These are phyloP conservation scores for Rhazya stricta DNA, from an alignment of 257 asterid genomes.

Conservation along the genomic window DNA sequence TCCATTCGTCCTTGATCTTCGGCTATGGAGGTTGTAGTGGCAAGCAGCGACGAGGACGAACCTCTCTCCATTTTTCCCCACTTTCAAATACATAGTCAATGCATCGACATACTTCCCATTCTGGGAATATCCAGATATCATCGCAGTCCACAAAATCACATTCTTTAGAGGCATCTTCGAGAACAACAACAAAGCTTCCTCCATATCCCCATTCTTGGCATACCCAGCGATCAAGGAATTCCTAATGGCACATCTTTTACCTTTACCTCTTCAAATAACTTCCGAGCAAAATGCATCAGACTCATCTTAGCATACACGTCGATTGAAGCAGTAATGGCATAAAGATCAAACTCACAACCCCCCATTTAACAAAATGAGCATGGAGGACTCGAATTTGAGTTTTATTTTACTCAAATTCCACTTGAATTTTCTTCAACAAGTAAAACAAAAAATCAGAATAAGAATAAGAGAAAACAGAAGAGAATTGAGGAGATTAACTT, in stretches of 20 bases:
- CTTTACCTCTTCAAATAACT: slow-evolving; percentile 51
- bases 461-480: too few relatives aligned
- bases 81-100: slow-evolving; percentile 50
- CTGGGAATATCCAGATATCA: slow-evolving; percentile 70
- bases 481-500: too few relatives aligned
- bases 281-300: slow-evolving; percentile 40
- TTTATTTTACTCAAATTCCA: too few relatives aligned
- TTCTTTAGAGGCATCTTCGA: slow-evolving; percentile 52
- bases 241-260: slow-evolving; percentile 59
- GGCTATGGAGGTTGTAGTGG: too few relatives aligned
- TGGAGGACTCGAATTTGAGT: slow-evolving; percentile 50
- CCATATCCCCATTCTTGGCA: slow-evolving; percentile 51
- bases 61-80: slow-evolving; percentile 49
- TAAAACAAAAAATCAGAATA: too few relatives aligned
- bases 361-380: slow-evolving; percentile 56
- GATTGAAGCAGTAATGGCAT: slow-evolving; percentile 60
- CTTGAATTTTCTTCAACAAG: too few relatives aligned
- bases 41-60: too few relatives aligned
- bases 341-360: slow-evolving; percentile 53
- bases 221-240: slow-evolving; percentile 73
- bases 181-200: slow-evolving; percentile 55
- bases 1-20: too few relatives aligned
- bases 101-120: slow-evolving; percentile 68
- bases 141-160: slow-evolving; percentile 78
- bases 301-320: slow-evolving; percentile 86